Conservation (phyloP, 306 rosid genomes). For the Pterocarpus macrocarpus region DNA sequence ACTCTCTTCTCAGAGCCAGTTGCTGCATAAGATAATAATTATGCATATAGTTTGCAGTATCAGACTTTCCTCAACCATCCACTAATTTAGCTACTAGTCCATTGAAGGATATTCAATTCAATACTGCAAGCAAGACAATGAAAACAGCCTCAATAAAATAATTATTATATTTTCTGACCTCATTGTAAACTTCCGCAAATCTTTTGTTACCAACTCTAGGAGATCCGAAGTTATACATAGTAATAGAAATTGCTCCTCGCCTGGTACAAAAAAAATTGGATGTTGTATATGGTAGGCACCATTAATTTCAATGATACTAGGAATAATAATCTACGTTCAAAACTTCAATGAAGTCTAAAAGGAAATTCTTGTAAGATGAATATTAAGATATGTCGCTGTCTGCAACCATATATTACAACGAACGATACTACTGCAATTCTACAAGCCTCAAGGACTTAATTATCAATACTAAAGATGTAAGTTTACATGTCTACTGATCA, state of each 20-base stretch:
- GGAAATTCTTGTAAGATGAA: neutral
- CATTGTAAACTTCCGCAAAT: slow-evolving; percentile 88
- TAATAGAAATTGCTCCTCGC: slow-evolving; percentile 72
- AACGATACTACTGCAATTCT: neutral
- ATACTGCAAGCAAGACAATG: slow-evolving; percentile 20
- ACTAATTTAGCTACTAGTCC: slow-evolving; percentile 1
- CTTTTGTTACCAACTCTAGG: slow-evolving; percentile 96
- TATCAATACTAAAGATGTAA: neutral
- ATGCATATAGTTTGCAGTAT: neutral
- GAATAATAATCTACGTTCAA: neutral
- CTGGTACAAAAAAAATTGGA: slow-evolving; percentile 51
- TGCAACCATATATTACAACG: neutral
- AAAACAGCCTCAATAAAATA: slow-evolving; percentile 28
- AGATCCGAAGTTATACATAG: slow-evolving; percentile 98
- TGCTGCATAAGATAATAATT: slow-evolving; percentile 2
- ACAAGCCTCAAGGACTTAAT: neutral
- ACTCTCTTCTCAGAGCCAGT: slow-evolving; percentile 15
- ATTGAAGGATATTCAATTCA: slow-evolving; percentile 31
- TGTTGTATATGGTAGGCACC: slow-evolving; percentile 3
- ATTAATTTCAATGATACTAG: slow-evolving; percentile 8
- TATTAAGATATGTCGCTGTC: neutral
- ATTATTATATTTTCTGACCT: slow-evolving; percentile 62
- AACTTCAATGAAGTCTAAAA: neutral
- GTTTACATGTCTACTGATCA: neutral
- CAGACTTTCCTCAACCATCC: slow-evolving; percentile 14